phyloP scores from a whole-genome alignment of 164 flowering plant genomes.

The Annona cherimola region DNA sequence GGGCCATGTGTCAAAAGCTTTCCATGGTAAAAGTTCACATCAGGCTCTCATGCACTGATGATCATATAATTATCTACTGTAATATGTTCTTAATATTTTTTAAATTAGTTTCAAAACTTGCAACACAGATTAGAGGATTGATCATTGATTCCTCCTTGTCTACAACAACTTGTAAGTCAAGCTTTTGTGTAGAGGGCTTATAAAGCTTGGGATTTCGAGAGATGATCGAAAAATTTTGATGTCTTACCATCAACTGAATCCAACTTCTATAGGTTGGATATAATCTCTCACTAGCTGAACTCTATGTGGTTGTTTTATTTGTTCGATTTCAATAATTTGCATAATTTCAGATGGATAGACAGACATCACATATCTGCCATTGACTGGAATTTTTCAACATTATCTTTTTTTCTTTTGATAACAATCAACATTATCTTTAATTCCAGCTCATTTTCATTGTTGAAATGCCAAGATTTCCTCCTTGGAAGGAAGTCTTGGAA shows the following conservation, averaged over 20 bases:
- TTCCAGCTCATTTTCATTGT: too few relatives aligned
- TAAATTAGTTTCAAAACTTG: too few relatives aligned
- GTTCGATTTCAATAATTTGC: neutral
- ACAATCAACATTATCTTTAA: too few relatives aligned
- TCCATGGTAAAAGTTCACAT: neutral
- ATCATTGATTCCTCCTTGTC: neutral
- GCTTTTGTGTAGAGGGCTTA: slow-evolving; percentile 63
- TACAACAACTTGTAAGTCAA: slow-evolving; percentile 39
- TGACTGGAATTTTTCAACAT: too few relatives aligned
- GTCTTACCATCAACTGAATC: slow-evolving; percentile 69
- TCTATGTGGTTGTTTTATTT: neutral
- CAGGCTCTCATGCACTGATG: neutral
- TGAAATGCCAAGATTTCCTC: too few relatives aligned
- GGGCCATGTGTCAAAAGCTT: neutral
- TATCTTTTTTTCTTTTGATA: too few relatives aligned
- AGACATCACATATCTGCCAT: too few relatives aligned
- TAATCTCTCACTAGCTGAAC: neutral
- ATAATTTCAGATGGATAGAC: too few relatives aligned
- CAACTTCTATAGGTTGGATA: slow-evolving; percentile 75
- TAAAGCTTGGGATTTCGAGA: slow-evolving; percentile 70
- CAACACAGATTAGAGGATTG: too few relatives aligned
- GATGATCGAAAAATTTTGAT: slow-evolving; percentile 20
- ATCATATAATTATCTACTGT: neutral
- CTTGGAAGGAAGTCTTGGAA: too few relatives aligned
- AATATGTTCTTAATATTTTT: neutral